Evolutionary conservation across 345 rosid genomes (phyloP).

Genomic region (Kandelia obovata): DNA sequence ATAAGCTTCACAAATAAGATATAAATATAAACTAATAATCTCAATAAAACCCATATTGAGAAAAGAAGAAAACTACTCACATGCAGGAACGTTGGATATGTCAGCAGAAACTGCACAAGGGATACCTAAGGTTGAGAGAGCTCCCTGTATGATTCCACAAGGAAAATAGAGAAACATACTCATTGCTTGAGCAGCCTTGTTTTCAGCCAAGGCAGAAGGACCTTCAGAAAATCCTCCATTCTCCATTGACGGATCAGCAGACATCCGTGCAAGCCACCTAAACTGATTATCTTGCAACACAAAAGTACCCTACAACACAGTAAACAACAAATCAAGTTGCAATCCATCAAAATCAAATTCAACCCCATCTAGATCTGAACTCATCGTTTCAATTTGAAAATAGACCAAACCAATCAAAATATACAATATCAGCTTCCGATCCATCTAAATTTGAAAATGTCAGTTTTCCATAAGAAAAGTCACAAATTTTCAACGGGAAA

Average conservation of each 20-base stretch:
- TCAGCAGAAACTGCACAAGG: slow-evolving; percentile 97
- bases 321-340: not conserved
- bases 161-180: slow-evolving; percentile 92
- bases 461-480: not conserved
- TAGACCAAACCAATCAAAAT: not conserved
- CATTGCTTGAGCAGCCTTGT: slow-evolving; percentile 62
- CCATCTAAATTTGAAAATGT: not conserved
- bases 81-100: slow-evolving; percentile 85
- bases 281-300: slow-evolving; percentile 95
- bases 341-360: not conserved
- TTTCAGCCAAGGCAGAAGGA: slow-evolving; percentile 49
- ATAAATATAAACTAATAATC: not conserved
- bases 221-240: slow-evolving; percentile 41
- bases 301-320: slow-evolving; percentile 78
- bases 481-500: not conserved
- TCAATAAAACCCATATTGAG: not conserved
- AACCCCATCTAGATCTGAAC: not conserved
- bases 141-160: slow-evolving; percentile 94
- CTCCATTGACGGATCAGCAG: slow-evolving; percentile 56
- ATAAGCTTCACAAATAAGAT: not conserved
- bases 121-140: slow-evolving; percentile 94
- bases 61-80: slow-evolving; percentile 41
- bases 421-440: not conserved
- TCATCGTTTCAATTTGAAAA: not conserved
- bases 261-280: slow-evolving; percentile 79